Conservation (phyloP, 2,329 filamentous ascomycete genomes). For the Lachnellula cervina region DNA sequence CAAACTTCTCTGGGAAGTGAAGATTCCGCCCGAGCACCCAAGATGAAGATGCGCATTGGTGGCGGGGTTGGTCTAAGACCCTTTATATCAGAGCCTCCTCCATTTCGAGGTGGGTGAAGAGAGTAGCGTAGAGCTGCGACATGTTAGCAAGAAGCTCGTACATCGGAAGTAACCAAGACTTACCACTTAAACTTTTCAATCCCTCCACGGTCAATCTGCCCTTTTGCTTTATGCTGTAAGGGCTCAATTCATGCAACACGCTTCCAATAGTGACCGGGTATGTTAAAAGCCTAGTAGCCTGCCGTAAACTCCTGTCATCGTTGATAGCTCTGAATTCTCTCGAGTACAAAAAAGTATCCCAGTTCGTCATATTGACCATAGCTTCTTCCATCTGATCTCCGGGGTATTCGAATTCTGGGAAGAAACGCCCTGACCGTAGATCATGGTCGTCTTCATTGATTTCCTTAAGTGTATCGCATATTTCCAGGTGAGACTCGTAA, state of each 20-base stretch:
- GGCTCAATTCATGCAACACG: conserved; percentile 88
- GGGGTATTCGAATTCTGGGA: conserved; percentile 90
- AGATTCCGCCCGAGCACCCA: conserved; percentile 95
- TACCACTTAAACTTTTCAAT: conserved; percentile 88
- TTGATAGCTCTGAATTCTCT: conserved; percentile 89
- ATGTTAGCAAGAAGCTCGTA: conserved; percentile 12
- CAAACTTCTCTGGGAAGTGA: conserved; percentile 90
- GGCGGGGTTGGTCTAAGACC: conserved; percentile 80
- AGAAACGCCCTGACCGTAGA: conserved; percentile 80
- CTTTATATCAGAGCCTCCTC: conserved; percentile 68
- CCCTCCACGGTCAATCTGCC: conserved; percentile 81
- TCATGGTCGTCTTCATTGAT: conserved; percentile 99
- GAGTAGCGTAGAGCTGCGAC: conserved; percentile 79
- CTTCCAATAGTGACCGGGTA: conserved; percentile 91
- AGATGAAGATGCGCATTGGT: conserved; percentile 84
- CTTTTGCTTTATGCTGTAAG: conserved; percentile 73
- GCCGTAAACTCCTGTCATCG: conserved; percentile 82
- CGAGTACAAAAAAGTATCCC: conserved; percentile 95
- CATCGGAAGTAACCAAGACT: conserved; percentile 31
- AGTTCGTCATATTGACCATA: conserved; percentile 94
- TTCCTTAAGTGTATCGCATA: conserved; percentile 85
- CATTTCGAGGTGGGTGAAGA: conserved; percentile 78
- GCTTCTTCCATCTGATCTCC: conserved; percentile 87
- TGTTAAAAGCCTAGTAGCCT: conserved; percentile 87
- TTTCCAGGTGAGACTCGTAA: conserved; percentile 85